phyloP scores from a whole-genome alignment of 768 basidiomycete genomes.

The Xerocomellus intermedius region DNA sequence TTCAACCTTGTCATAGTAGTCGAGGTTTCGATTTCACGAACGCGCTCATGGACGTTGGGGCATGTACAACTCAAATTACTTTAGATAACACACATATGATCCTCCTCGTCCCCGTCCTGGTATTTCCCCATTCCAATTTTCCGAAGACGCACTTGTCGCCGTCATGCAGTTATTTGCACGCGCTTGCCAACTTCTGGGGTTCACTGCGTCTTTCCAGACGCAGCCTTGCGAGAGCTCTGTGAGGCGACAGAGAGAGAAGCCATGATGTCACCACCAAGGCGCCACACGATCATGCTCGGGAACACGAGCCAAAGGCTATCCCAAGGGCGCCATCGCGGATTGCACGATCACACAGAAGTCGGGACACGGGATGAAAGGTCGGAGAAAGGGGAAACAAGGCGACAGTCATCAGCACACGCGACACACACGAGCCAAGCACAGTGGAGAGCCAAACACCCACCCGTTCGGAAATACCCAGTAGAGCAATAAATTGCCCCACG shows the following conservation, averaged over 20 bases:
- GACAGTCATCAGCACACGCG: conserved; percentile 4
- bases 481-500: conserved; percentile 44
- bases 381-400: not conserved
- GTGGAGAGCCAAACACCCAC: conserved; percentile 38
- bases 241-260: conserved; percentile 38
- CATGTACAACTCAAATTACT: not conserved
- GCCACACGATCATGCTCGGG: conserved; percentile 57
- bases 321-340: not conserved
- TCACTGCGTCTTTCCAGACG: conserved; percentile 33
- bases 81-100: not conserved
- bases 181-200: not conserved
- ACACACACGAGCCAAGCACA: not conserved
- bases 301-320: conserved; percentile 75
- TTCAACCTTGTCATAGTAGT: no score
- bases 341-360: not conserved
- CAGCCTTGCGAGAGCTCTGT: conserved; percentile 26
- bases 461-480: conserved; percentile 81
- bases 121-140: not conserved
- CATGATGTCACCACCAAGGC: conserved; percentile 62
- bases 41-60: no score
- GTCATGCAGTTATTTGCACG: not conserved
- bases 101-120: no score
- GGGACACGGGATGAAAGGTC: not conserved
- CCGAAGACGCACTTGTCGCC: not conserved
- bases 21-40: no score